Base-by-base conservation (phyloP, 2,329 filamentous ascomycete genomes). In the Gaeumannomyces sp. region DNA sequence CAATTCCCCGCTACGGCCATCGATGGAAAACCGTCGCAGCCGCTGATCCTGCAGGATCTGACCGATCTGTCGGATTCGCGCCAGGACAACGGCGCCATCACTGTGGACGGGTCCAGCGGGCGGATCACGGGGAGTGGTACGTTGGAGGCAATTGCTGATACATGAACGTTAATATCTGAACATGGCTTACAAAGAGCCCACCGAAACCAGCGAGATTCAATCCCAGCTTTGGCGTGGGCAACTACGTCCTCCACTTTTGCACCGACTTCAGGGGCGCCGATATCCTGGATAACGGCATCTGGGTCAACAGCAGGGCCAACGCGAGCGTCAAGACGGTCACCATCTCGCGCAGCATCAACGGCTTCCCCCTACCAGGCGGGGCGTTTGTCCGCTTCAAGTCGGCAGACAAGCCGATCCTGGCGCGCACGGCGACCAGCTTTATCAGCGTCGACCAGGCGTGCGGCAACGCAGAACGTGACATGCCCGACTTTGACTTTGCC, bases 351-450 rank as follows among this genome's bases (percentile, higher is more conserved):
- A 81, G 79, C 2, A 80, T 84, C 66, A 84, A 85, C 67, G 79
- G 77, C 14, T 83, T 84, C 50, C 81, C 80, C 2, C 73, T 87
- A 2, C 85, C 86, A 0, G 85, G 81, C 0, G 89, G 89, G 6
- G 87, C 84, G 0, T 91, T 87, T 75, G 80, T 85, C 28, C 81
- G 85, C 59, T 91, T 91, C 70, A 73, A 83, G 22, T 77, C 81
- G 0, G 73, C 71, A 0, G 73, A 80, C 58, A 77, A 78, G 2
- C 81, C 82, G 2, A 81, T 92, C n/a, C 73, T 84, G 10, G 88
- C 83, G 14, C 82, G 90, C 38, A 86, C 90, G 7, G 89, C 89
- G 0, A 77, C 90, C 10, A 92, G 89, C 68, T 89, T 91, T 73
- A 86, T 92, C 69, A 89, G 85, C 71, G 76, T 78, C 2, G 79